A percentile compares a stretch with the other conserved stretches of the same genome.
Evolutionary conservation across 148 eudicot species (phyloP).

Genomic region (Rhododendron simsii): DNA sequence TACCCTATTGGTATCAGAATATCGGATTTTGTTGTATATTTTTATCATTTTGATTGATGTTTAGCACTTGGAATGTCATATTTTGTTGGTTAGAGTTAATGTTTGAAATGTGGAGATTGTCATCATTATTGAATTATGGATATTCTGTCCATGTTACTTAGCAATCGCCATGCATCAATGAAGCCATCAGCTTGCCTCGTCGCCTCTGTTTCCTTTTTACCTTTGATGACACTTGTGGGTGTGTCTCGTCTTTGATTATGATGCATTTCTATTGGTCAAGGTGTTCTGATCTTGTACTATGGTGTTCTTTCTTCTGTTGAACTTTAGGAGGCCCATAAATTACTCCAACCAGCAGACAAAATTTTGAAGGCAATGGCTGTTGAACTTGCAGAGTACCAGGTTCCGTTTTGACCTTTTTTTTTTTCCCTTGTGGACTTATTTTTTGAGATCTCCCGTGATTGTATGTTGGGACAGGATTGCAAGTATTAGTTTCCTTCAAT

Average conservation of each 20-base stretch:
- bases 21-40: not conserved
- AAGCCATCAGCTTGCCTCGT: not conserved
- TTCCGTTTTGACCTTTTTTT: slow-evolving; percentile 13
- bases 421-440: not conserved
- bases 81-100: not conserved
- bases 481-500: not conserved
- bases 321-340: slow-evolving; percentile 74
- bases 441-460: not conserved
- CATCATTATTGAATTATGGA: not conserved
- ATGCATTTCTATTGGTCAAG: not conserved
- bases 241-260: slow-evolving; percentile 3
- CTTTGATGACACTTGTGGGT: not conserved
- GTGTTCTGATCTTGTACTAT: not conserved
- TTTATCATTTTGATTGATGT: not conserved
- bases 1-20: not conserved
- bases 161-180: not conserved
- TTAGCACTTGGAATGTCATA: not conserved
- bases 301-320: slow-evolving; percentile 2
- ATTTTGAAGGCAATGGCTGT: slow-evolving; percentile 78
- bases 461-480: slow-evolving; percentile 1
- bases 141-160: not conserved
- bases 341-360: slow-evolving; percentile 88
- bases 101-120: not conserved
- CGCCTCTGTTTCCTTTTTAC: not conserved
- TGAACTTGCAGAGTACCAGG: slow-evolving; percentile 96